Base-by-base conservation (phyloP, 2,329 filamentous ascomycete species). In the Epichloe coenophiala region DNA sequence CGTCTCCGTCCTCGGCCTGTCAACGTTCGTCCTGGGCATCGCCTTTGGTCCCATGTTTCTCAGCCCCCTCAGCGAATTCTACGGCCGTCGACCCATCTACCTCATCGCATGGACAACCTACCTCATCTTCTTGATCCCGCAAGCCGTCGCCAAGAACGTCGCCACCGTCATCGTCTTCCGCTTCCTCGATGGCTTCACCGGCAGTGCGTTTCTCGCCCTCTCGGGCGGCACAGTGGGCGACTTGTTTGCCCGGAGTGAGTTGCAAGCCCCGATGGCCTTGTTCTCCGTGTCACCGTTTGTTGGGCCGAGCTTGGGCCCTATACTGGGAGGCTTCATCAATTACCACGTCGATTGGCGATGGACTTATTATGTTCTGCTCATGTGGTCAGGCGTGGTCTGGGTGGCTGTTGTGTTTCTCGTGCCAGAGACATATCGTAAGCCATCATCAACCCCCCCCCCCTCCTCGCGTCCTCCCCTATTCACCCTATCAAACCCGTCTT, bases 211-310 rank as follows among this genome's bases (percentile, higher is more conserved):
- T 56, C 63, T 86, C 52, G 78, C 77, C 52, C 88, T 95, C 2
- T 85, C 88, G 0, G 89, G 88, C 40, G 88, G 88, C 12, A 95
- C 87, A 0, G 86, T 95, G 15, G 86, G 88, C 36, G 89, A 95
- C 61, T 68, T 91, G 56, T 93, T 91, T 61, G 69, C 71, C 11
- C 74, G 76, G 45, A 70, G 83, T 52, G 75, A 87, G 56, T 77
- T 95, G 51, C 82, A 84, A 57, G 76, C 77, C 6, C 88, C 89
- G 3, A 95, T 95, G 90, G 83, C 88, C 68, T 71, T 95, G 15
- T 94, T 85, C 61, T 81, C 83, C 5, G 70, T 81, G 7, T 73
- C 72, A 1, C 83, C 82, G 1, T 85, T 86, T 63, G 67, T 79
- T 54, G 73, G 88, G 58, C 75, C 81, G 0, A 73, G 72, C 8